Evolutionary conservation across 2,329 filamentous ascomycete genomes (phyloP).

Genomic region (Fusarium oxysporum): DNA sequence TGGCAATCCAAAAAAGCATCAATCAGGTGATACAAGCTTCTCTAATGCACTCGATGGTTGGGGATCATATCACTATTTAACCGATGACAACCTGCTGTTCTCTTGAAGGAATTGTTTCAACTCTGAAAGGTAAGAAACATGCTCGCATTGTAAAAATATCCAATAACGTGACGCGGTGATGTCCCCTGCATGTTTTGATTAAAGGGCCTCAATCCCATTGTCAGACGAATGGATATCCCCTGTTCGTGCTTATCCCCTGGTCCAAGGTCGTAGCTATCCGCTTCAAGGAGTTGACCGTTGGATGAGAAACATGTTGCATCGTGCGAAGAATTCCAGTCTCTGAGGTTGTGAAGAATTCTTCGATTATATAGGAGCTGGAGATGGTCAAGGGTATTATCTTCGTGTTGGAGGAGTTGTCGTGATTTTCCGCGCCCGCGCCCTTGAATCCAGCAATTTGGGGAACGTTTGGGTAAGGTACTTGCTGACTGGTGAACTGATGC

Average conservation of each 20-base stretch:
- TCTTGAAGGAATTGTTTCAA: neutral
- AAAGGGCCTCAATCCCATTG: constrained; percentile 39
- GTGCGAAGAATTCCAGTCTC: neutral
- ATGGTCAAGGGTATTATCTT: neutral
- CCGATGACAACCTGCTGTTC: neutral
- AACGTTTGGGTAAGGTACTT: constrained; percentile 15
- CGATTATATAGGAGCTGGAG: neutral
- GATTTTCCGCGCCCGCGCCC: neutral
- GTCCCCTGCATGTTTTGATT: constrained; percentile 37
- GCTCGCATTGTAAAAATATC: neutral
- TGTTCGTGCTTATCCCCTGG: constrained; percentile 28
- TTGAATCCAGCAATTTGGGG: neutral
- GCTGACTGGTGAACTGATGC: neutral
- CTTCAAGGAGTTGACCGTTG: neutral
- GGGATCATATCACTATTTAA: neutral
- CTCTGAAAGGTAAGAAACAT: neutral
- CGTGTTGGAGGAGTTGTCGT: neutral
- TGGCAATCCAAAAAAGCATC: neutral
- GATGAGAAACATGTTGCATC: neutral
- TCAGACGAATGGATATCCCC: constrained; percentile 26
- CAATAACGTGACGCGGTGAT: constrained; percentile 1
- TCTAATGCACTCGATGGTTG: neutral
- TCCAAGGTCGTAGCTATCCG: constrained; percentile 3
- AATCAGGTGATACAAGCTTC: neutral
- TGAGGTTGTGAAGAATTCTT: no score